Evolutionary conservation across 306 rosid genomes (phyloP), one percentile per base, ranked within the genome.

Genomic region (Pterocarpus macrocarpus): DNA sequence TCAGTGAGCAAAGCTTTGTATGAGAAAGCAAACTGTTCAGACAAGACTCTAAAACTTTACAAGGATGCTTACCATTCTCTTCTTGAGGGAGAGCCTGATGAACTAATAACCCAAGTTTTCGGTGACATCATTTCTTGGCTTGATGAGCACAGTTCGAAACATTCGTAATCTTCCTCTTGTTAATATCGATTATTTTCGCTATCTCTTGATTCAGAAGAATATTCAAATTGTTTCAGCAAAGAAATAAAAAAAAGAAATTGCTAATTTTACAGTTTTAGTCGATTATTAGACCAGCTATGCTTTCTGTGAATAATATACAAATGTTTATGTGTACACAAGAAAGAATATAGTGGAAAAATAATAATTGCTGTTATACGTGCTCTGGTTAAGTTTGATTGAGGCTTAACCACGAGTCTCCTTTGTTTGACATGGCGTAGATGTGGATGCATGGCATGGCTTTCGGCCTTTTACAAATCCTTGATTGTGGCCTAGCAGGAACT

Each of bases 41-140:
- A 95, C 86, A 95, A 93, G 91, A 92, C 81, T 17, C 89, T 93
- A 45, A 86, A 86, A 66, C 88, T 95, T 72, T 95, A 95, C 74
- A 84, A 87, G 79, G 92, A 90, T 77, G 92, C 96, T 4, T 93
- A 38, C 36, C 99, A 95, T 85, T 73, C 97, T 47, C 97, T 95
- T 70, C 87, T 95, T n/a, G 99, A 92, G 76, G 99, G 99, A 52
- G 99, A 95, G 81, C 90, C 98, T 47, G 98, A 95, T 84, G 98
- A 93, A 72, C 50, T 73, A 53, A 90, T 95, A 72, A 41, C 34
- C 68, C 81, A 76, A 69, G 94, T 89, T 75, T 85, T 89, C 56
- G 75, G 11, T 14, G 98, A 92, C 79, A 92, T 95, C 79, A 50
- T 89, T 85, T 87, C 90, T 17, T 95, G 99, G 99, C 93, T 95